Percentiles rank a stretch among this genome's conserved stretches.
Evolutionary conservation across 148 eudicot species (phyloP).

Genomic region (Dianthus caryophyllus): DNA sequence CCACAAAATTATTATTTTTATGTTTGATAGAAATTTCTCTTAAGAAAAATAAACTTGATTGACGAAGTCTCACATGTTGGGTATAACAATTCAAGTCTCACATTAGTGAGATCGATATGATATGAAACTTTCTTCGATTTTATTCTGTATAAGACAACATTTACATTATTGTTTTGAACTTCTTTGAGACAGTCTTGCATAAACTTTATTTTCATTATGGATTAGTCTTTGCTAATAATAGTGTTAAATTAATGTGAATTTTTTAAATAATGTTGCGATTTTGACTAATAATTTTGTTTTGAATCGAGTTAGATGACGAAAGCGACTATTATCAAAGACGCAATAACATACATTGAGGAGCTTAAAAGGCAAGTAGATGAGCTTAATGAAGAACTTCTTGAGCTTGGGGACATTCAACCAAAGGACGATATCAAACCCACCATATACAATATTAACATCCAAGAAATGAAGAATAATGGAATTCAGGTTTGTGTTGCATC

Average conservation of each 20-base stretch:
- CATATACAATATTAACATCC: constrained; percentile 13
- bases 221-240: no score
- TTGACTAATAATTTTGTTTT: neutral
- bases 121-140: no score
- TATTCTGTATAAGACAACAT: no score
- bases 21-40: no score
- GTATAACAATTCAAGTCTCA: no score
- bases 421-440: constrained; percentile 29
- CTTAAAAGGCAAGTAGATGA: constrained; percentile 39
- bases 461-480: constrained; percentile 44
- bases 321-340: constrained; percentile 65
- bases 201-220: no score
- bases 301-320: constrained; percentile 57
- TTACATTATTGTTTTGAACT: no score
- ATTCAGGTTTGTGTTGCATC: constrained; percentile 40
- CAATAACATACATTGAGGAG: constrained; percentile 65
- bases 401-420: constrained; percentile 39
- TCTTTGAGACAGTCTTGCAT: no score
- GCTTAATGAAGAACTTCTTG: constrained; percentile 51
- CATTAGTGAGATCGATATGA: no score
- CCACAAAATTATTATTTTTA: no score
- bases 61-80: no score
- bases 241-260: neutral
- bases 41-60: no score
- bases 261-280: neutral